phyloP scores from a whole-genome alignment of 495 filamentous ascomycete species.

The Trichocladium antarcticum region DNA sequence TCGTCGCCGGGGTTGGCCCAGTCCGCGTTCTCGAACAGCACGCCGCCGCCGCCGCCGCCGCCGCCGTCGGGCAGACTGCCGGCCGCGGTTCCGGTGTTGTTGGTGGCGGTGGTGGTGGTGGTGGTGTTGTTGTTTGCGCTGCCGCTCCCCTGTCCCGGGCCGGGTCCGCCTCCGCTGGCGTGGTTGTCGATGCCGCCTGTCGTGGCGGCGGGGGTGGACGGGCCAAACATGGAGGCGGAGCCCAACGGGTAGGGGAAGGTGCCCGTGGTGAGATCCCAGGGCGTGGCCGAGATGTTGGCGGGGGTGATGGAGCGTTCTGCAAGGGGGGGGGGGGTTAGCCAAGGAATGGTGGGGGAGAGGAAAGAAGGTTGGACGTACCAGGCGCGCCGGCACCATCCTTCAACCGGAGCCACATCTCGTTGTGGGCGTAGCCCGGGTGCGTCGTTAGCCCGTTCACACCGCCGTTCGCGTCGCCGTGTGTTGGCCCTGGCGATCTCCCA shows the following conservation, averaged over 20 bases:
- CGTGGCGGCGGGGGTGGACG: constrained; percentile 34
- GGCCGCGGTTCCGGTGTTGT: no score
- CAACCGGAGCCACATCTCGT: constrained; percentile 25
- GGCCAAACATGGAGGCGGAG: constrained; percentile 36
- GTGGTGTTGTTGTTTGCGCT: no score
- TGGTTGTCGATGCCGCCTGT: constrained; percentile 14
- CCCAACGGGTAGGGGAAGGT: constrained; percentile 39
- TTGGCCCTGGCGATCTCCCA: constrained; percentile 28
- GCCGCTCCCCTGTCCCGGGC: no score
- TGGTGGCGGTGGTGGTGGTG: no score
- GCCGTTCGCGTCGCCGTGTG: constrained; percentile 19
- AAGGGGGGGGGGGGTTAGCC: not conserved
- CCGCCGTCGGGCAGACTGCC: constrained; percentile 11
- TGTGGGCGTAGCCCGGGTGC: constrained; percentile 7
- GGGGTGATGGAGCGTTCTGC: constrained; percentile 37
- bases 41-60: no score
- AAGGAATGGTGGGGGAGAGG: not conserved
- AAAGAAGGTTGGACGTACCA: constrained; percentile 15
- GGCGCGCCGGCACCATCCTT: constrained; percentile 12
- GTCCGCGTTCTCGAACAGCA: constrained; percentile 31
- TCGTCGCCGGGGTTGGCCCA: constrained; percentile 39
- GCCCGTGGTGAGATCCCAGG: constrained; percentile 40
- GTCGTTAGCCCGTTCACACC: constrained; percentile 17
- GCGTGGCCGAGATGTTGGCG: constrained; percentile 44
- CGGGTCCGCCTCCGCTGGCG: not conserved